Evolutionary conservation across 2,329 filamentous ascomycete species (phyloP), one percentile per base, ranked within the genome.

Genomic region (Pseudopyricularia javanii): DNA sequence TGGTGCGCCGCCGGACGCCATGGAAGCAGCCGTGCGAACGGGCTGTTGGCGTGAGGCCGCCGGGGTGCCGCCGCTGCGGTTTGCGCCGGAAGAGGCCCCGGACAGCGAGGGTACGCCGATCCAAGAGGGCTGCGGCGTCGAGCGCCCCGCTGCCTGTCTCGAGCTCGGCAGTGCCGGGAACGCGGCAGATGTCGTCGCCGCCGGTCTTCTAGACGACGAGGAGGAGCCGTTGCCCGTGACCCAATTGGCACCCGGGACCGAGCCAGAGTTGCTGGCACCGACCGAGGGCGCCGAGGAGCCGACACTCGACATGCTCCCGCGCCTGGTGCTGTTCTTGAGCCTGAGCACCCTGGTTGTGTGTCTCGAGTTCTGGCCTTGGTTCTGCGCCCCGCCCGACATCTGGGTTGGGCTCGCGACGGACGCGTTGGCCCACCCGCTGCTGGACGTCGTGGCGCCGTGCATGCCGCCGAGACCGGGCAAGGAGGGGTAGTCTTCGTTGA

Each of bases 401-500:
- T 8, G 85, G 65, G 60, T 80, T 79, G 64, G 90, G 64, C 57
- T 91, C 71, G 66, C 79, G 54, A 66, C 72, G 0, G 80, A 80
- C 0, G 75, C 87, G 45, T 64, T 72, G 57, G 66, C 82, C 82
- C 85, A 80, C 54, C 78, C 79, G 53, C 72, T 77, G 9, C 69
- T 76, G 8, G 74, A 70, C 0, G 76, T 77, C 0, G 78, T 77
- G 4, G 73, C 75, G 26, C 83, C 82, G 35, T 83, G 76, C 68
- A 85, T 80, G 50, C 85, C 85, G 53, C 79, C 78, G 1, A 88
- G 77, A 0, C 86, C 85, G 1, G 91, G 91, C 1, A 97, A 73
- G 2, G 87, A 88, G 0, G 91, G 91, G 60, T 96, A 97, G 65
- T 96, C 91, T 67, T 96, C 91, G 59, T 95, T 94, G 69, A 95